phyloP scores from a whole-genome alignment of 805 yeast genomes.

The Wickerhamomyces rabaulensis region DNA sequence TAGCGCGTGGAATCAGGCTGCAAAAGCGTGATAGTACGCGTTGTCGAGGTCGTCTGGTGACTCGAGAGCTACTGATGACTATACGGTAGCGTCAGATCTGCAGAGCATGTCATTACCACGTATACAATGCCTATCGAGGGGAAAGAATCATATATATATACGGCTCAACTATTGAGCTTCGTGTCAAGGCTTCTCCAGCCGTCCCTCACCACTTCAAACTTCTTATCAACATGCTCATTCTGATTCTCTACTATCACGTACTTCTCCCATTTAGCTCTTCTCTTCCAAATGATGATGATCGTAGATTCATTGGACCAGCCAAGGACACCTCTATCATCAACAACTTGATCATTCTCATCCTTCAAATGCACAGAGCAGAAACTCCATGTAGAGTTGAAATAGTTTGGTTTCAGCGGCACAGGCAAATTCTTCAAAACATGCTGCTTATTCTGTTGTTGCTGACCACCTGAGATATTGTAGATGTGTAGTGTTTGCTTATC shows the following conservation, averaged over 20 bases:
- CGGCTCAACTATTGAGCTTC: background rate
- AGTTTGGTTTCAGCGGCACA: slow-evolving; percentile 59
- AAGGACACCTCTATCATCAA: slow-evolving; percentile 38
- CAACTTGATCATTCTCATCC: slow-evolving; percentile 22
- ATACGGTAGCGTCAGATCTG: too few relatives aligned
- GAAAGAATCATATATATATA: too few relatives aligned
- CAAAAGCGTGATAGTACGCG: too few relatives aligned
- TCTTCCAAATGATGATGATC: slow-evolving; percentile 70
- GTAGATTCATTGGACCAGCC: slow-evolving; percentile 76
- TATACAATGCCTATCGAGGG: too few relatives aligned
- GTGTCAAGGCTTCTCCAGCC: slow-evolving; percentile 57
- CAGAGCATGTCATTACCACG: too few relatives aligned
- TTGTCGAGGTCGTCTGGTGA: too few relatives aligned
- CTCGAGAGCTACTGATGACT: too few relatives aligned
- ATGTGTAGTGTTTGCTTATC: slow-evolving; percentile 89
- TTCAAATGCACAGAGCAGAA: slow-evolving; percentile 64
- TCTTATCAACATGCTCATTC: slow-evolving; percentile 23
- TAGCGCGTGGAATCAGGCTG: too few relatives aligned
- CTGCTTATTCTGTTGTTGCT: slow-evolving; percentile 41
- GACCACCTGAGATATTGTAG: slow-evolving; percentile 46
- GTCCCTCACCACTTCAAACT: slow-evolving; percentile 58
- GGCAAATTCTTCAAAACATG: slow-evolving; percentile 56
- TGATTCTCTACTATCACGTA: slow-evolving; percentile 58
- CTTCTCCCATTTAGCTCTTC: slow-evolving; percentile 79
- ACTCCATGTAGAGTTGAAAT: slow-evolving; percentile 85